A percentile compares a stretch with the other conserved stretches of the same genome.
Conservation (phyloP, 2,329 filamentous ascomycete genomes). For the Pyrenophora seminiperda region DNA sequence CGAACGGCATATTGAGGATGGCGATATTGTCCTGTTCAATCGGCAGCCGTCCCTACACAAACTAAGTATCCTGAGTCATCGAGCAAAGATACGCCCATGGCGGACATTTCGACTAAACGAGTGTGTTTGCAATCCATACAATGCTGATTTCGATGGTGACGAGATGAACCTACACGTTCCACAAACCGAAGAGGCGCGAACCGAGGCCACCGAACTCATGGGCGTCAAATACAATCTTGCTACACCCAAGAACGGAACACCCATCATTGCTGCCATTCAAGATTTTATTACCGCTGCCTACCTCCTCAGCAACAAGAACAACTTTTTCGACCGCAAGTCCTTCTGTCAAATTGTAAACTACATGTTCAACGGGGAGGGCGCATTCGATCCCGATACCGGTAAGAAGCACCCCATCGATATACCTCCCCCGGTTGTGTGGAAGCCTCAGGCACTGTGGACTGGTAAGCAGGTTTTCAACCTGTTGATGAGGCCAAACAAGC, state of each 20-base stretch:
- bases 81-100: conserved; percentile 91
- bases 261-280: conserved; percentile 98
- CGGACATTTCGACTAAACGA: conserved; percentile 96
- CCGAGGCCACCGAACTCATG: conserved; percentile 96
- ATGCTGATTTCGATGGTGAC: conserved; percentile 98
- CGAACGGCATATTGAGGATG: conserved; percentile 92
- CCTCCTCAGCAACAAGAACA: conserved; percentile 87
- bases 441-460: conserved; percentile 88
- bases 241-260: conserved; percentile 96
- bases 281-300: conserved; percentile 98
- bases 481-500: conserved; percentile 84
- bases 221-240: conserved; percentile 95
- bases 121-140: conserved; percentile 97
- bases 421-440: conserved; percentile 83
- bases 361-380: conserved; percentile 79
- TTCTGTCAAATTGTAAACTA: conserved; percentile 91
- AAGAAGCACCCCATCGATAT: conserved; percentile 72
- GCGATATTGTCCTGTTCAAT: conserved; percentile 96
- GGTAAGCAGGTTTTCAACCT: conserved; percentile 96
- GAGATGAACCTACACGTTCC: conserved; percentile 99
- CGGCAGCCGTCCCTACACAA: conserved; percentile 97
- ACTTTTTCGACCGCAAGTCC: conserved; percentile 85
- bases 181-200: conserved; percentile 93
- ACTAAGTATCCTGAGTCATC: conserved; percentile 96
- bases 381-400: conserved; percentile 54